Percentiles rank a stretch among this genome's conserved stretches.
Conservation (phyloP, 305 asterid genomes). For the Fraxinus greggii region DNA sequence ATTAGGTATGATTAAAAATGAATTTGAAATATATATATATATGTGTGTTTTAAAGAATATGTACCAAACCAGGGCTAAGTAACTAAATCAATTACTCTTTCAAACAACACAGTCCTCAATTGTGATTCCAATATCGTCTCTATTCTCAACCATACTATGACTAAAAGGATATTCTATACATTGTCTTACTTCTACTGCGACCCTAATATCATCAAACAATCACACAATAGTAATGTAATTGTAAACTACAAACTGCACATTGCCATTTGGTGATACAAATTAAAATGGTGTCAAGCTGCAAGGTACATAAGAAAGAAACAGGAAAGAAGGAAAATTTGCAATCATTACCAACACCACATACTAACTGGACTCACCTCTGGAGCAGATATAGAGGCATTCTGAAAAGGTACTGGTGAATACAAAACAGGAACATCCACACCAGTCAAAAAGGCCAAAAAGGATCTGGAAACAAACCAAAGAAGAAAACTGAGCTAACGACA, state of each 20-base stretch:
- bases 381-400: slow-evolving; percentile 67
- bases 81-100: not conserved
- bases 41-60: not conserved
- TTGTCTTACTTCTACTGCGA: not conserved
- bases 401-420: slow-evolving; percentile 75
- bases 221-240: not conserved
- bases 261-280: slow-evolving; percentile 14
- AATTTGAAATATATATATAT: not conserved
- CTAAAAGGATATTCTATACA: not conserved
- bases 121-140: not conserved
- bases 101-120: not conserved
- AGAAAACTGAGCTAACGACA: slow-evolving; percentile 19
- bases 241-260: slow-evolving; percentile 4
- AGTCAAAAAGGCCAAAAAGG: slow-evolving; percentile 51
- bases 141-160: not conserved
- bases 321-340: not conserved
- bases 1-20: not conserved
- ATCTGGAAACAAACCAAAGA: slow-evolving; percentile 47
- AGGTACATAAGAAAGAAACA: not conserved
- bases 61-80: not conserved
- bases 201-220: not conserved
- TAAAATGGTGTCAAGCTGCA: not conserved
- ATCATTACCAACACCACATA: slow-evolving; percentile 14
- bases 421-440: slow-evolving; percentile 80
- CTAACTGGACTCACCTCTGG: slow-evolving; percentile 64